phyloP scores from a whole-genome alignment of 2,329 filamentous ascomycete genomes.

The Beauveria sp. region DNA sequence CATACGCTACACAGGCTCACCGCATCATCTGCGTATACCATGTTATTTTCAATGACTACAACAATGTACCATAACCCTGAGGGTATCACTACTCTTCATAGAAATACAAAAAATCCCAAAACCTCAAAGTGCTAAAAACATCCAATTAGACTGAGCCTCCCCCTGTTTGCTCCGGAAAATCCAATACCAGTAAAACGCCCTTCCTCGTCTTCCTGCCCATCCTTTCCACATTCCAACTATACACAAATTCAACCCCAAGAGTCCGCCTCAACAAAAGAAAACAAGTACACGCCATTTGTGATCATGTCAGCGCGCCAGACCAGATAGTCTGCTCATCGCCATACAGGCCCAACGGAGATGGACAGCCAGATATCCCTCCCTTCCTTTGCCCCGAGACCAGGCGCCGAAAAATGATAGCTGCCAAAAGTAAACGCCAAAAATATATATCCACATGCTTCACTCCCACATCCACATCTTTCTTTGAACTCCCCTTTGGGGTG shows the following conservation, averaged over 20 bases:
- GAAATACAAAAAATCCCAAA: background rate
- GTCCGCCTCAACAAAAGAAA: background rate
- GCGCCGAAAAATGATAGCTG: background rate
- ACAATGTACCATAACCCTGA: background rate
- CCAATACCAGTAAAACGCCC: slow-evolving; percentile 1
- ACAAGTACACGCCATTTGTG: background rate
- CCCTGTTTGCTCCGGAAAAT: background rate
- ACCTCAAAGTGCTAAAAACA: background rate
- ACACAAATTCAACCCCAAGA: background rate
- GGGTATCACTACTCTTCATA: slow-evolving; percentile 10
- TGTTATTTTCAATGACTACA: background rate
- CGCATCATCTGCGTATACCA: background rate
- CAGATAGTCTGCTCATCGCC: background rate
- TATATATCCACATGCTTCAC: background rate
- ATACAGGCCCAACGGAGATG: background rate
- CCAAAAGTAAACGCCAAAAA: slow-evolving; percentile 4
- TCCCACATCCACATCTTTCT: background rate
- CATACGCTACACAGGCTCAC: background rate
- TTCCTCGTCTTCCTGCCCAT: background rate
- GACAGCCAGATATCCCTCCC: background rate
- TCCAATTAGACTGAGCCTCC: background rate
- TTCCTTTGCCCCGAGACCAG: background rate
- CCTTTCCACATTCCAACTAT: background rate
- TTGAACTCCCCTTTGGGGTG: background rate
- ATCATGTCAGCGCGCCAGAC: background rate